Base-by-base conservation (phyloP, 139 green algal species). In the Ettlia oleoabundans region DNA sequence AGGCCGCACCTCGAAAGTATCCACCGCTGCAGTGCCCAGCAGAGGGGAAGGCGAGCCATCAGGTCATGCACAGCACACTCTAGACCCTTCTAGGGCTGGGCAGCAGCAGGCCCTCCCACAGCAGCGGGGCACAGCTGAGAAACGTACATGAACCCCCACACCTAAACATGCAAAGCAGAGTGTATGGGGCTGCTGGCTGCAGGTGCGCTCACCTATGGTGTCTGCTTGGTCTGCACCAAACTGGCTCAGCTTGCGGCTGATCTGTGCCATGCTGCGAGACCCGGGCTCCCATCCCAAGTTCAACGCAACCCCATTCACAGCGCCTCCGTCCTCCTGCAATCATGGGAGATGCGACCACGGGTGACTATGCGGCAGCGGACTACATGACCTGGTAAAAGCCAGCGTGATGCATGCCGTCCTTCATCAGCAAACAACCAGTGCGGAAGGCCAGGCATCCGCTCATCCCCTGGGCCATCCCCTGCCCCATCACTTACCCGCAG, bases 401-500 rank as follows among this genome's bases (percentile, higher is more conserved):
- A n/a, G n/a, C n/a, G n/a, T n/a, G n/a, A n/a, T n/a, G n/a, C n/a
- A n/a, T n/a, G n/a, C n/a, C n/a, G n/a, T n/a, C n/a, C n/a, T n/a
- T n/a, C n/a, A n/a, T n/a, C n/a, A n/a, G n/a, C n/a, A n/a, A n/a
- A n/a, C n/a, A n/a, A n/a, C n/a, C n/a, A n/a, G n/a, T n/a, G n/a
- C n/a, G n/a, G n/a, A n/a, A n/a, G n/a, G n/a, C n/a, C n/a, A n/a
- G n/a, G n/a, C n/a, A n/a, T n/a, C n/a, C n/a, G n/a, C n/a, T n/a
- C n/a, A n/a, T n/a, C n/a, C n/a, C n/a, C n/a, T n/a, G n/a, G n/a
- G n/a, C n/a, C n/a, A n/a, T n/a, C n/a, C n/a, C n/a, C n/a, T n/a
- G n/a, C n/a, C n/a, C n/a, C n/a, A n/a, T n/a, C n/a, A n/a, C 68
- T 43, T 35, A 79, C 72, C 72, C 72, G 72, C 51, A 79, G 52